Conservation (phyloP, 2,329 filamentous ascomycete species). For the Diaporthe batatas region DNA sequence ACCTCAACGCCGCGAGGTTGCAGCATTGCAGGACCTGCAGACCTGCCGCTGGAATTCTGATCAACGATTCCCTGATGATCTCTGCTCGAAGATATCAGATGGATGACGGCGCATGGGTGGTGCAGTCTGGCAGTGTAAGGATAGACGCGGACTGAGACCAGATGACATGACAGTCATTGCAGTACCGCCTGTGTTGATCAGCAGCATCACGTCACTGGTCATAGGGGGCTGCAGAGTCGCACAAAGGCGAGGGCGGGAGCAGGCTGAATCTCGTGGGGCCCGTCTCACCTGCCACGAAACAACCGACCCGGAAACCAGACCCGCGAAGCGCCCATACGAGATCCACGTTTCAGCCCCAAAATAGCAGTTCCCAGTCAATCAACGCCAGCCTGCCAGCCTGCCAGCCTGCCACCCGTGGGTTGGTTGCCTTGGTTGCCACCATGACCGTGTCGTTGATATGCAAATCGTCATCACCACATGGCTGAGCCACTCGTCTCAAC, state of each 20-base stretch:
- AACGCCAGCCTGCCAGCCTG: background rate
- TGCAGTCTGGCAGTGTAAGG: no score
- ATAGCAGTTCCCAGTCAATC: slow-evolving; percentile 36
- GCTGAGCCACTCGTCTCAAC: slow-evolving; percentile 26
- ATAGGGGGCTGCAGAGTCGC: slow-evolving; percentile 1
- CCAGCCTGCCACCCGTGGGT: background rate
- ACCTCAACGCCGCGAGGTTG: slow-evolving; percentile 1
- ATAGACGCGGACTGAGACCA: slow-evolving; percentile 28
- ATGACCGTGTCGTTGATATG: slow-evolving; percentile 27
- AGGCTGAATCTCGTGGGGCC: slow-evolving; percentile 20
- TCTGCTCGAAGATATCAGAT: slow-evolving; percentile 6
- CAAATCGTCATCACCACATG: slow-evolving; percentile 36
- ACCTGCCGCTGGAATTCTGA: slow-evolving; percentile 12
- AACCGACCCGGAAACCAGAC: slow-evolving; percentile 23
- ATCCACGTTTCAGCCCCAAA: slow-evolving; percentile 42
- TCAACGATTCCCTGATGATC: slow-evolving; percentile 14
- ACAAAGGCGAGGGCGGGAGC: background rate
- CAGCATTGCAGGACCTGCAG: background rate
- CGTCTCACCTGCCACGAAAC: slow-evolving; percentile 29
- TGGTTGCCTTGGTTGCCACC: no score
- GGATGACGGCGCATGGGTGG: background rate
- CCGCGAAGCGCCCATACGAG: slow-evolving; percentile 40
- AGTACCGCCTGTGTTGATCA: background rate
- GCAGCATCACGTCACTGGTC: background rate
- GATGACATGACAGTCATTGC: slow-evolving; percentile 29